Conservation (phyloP, 2,329 filamentous ascomycete genomes). For the Emergomyces pasteurianus region DNA sequence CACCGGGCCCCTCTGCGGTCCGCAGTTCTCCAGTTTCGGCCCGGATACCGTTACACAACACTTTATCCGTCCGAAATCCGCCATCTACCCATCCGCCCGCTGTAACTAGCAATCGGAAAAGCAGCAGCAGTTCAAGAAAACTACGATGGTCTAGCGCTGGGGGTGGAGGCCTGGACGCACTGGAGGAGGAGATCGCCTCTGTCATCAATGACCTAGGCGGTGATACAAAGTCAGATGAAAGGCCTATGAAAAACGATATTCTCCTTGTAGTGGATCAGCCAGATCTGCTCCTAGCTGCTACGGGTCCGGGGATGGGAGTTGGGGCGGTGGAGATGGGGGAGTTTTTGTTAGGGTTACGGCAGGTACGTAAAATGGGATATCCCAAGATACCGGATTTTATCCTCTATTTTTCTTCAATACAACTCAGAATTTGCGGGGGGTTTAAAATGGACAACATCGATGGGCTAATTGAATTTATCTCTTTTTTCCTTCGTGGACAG, state of each 20-base stretch:
- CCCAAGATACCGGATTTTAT: not conserved
- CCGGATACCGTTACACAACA: not conserved
- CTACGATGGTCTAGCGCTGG: slow-evolving; percentile 8
- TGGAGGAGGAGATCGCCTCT: slow-evolving; percentile 25
- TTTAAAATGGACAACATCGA: no score
- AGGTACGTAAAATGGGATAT: slow-evolving; percentile 39
- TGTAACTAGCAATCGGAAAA: slow-evolving; percentile 2
- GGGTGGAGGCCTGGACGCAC: slow-evolving; percentile 20
- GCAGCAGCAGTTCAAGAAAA: slow-evolving; percentile 16
- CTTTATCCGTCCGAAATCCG: not conserved
- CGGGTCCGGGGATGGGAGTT: slow-evolving; percentile 35
- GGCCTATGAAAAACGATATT: slow-evolving; percentile 21
- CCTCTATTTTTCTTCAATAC: not conserved
- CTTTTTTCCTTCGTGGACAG: slow-evolving; percentile 24
- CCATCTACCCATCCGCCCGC: not conserved
- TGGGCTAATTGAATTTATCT: not conserved
- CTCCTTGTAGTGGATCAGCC: slow-evolving; percentile 56
- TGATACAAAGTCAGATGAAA: slow-evolving; percentile 8
- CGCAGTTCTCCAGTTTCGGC: slow-evolving; percentile 3
- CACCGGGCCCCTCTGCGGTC: slow-evolving; percentile 6
- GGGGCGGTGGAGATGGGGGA: slow-evolving; percentile 39
- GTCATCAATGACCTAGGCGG: slow-evolving; percentile 21
- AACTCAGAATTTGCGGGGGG: not conserved
- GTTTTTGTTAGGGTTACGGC: slow-evolving; percentile 47
- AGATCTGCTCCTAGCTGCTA: slow-evolving; percentile 52